Conservation (phyloP, 768 basidiomycete species). For the Albatrellus ellisii region DNA sequence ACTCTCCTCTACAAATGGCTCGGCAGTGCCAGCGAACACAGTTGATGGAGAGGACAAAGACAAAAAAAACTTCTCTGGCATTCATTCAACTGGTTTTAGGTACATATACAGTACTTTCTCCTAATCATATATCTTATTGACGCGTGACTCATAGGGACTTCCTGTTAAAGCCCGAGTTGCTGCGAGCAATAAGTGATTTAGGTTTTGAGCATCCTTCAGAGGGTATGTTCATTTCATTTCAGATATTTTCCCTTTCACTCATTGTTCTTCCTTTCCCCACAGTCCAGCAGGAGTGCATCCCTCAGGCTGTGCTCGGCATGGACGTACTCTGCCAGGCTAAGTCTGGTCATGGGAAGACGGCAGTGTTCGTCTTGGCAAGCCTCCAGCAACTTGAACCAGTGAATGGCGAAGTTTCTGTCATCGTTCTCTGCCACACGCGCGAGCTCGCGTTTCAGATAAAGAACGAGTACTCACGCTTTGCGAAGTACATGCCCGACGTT, state of each 20-base stretch:
- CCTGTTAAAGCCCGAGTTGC: slow-evolving; percentile 90
- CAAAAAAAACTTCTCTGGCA: slow-evolving; percentile 98
- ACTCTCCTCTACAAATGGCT: slow-evolving; percentile 30
- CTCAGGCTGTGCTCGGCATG: slow-evolving; percentile 98
- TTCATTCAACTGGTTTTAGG: slow-evolving; percentile 99
- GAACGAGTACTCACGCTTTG: slow-evolving; percentile 98
- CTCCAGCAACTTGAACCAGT: slow-evolving; percentile 98
- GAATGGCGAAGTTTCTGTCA: slow-evolving; percentile 93
- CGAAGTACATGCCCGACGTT: slow-evolving; percentile 99
- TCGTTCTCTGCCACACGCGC: slow-evolving; percentile 98
- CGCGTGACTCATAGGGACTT: slow-evolving; percentile 63
- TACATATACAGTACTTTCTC: slow-evolving; percentile 22
- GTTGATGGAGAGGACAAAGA: slow-evolving; percentile 45
- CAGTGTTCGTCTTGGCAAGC: slow-evolving; percentile 96
- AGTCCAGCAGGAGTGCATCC: slow-evolving; percentile 99
- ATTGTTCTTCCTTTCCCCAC: background rate
- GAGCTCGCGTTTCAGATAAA: slow-evolving; percentile 99
- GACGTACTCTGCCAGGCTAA: slow-evolving; percentile 99
- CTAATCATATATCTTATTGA: slow-evolving; percentile 6
- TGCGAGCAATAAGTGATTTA: slow-evolving; percentile 97
- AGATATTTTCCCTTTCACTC: background rate
- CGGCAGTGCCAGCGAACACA: slow-evolving; percentile 30
- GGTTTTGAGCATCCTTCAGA: slow-evolving; percentile 99
- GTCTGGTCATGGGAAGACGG: slow-evolving; percentile 97
- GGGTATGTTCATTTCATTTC: slow-evolving; percentile 36